These are phyloP conservation scores for Syncephalis plumigaleata DNA, from an alignment of 371 early-diverging fungal species.

Conservation along the genomic window DNA sequence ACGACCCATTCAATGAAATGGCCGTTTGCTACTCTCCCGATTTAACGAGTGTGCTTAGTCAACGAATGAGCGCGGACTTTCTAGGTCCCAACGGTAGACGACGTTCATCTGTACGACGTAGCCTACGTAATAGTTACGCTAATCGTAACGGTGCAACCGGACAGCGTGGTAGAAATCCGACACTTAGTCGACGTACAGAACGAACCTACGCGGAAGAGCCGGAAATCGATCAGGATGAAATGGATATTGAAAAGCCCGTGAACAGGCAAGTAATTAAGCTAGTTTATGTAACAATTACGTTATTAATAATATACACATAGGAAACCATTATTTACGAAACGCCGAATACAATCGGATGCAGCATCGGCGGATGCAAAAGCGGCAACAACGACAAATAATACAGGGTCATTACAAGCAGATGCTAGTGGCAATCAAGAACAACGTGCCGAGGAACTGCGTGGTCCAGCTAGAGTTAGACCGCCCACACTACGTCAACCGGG, in stretches of 20 bases:
- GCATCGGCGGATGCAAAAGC: not conserved
- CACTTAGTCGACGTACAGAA: not conserved
- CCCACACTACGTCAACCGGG: not conserved
- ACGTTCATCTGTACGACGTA: not conserved
- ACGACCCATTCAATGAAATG: slow-evolving; percentile 52
- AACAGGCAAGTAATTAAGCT: not conserved
- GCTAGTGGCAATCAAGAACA: too few species aligned
- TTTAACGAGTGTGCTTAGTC: slow-evolving; percentile 6
- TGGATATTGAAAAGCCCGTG: not conserved
- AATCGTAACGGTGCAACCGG: not conserved
- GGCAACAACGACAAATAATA: too few species aligned
- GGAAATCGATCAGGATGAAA: not conserved
- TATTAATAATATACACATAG: not conserved
- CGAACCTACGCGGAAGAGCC: not conserved
- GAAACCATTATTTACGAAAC: not conserved
- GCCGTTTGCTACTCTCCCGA: slow-evolving; percentile 44
- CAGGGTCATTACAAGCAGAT: too few species aligned
- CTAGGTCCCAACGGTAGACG: not conserved
- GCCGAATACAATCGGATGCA: not conserved
- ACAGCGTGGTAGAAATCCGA: not conserved
- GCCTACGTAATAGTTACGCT: not conserved
- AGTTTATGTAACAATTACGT: too few species aligned
- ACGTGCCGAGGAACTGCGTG: not conserved
- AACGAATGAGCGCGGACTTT: slow-evolving; percentile 2
- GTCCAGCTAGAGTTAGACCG: not conserved